Evolutionary conservation across 1,284 basidiomycete genomes (phyloP), one percentile per base, ranked within the genome.

Genomic region (Tylopilus sp.): DNA sequence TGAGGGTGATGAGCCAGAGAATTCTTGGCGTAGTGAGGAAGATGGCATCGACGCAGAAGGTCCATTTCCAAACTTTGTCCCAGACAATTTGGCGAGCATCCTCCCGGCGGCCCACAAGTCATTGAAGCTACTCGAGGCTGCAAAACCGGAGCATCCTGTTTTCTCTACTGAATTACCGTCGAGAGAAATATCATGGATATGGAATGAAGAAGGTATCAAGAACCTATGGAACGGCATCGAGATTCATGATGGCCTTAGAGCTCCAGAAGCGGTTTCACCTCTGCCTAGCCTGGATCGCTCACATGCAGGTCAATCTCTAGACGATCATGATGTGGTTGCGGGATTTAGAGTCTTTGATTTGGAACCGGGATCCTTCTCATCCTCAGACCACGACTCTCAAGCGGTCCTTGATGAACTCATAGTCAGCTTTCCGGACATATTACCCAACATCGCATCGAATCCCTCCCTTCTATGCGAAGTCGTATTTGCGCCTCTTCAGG

Each of bases 91-190:
- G 31, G 67, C 76, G 7, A 74, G 76, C 42, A 74, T 80, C 8
- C 68, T 91, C 4, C 76, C 80, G 7, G 77, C 79, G 8, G 87
- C 88, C 1, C 80, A 80, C 57, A 83, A 80, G 57, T 90, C 89
- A 0, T 69, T 92, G 8, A 74, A 77, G 26, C 71, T 92, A 5
- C 74, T 91, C 0, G 76, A 74, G 44, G 74, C 78, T 20, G 85
- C 88, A 7, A 72, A 81, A 54, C 81, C 86, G 7, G 75, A 82
- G 45, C 84, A 88, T 61, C 75, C 75, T 0, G 64, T 87, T 7
- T 68, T 88, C 22, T 69, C 61, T 22, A 57, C 59, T 5, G 58
- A 66, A 11, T 48, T 53, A 24, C 40, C 57, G 9, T 71, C 66
- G 14, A 64, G 61, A 24, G 66, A 66, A n/a, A 73, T 88, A 2